A percentile compares a stretch with the other conserved stretches of the same genome.
These are phyloP conservation scores for Sclerotinia subarctica DNA, from an alignment of 2,329 filamentous ascomycete genomes.

Conservation along the genomic window DNA sequence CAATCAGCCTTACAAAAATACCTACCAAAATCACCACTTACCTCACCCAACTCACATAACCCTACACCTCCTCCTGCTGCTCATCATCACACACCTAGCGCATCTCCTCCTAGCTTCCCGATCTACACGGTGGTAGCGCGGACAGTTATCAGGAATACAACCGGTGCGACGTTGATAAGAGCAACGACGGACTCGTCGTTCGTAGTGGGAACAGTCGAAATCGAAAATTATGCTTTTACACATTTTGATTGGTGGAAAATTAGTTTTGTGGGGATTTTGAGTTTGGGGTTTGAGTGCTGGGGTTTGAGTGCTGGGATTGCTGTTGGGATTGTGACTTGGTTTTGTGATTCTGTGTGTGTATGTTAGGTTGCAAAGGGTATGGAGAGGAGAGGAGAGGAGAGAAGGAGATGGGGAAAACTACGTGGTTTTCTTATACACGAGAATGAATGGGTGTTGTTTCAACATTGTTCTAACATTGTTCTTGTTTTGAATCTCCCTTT, in stretches of 20 bases:
- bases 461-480: neutral
- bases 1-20: too few relatives aligned
- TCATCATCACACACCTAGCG: neutral
- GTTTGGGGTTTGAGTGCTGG: neutral
- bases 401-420: too few relatives aligned
- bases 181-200: neutral
- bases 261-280: neutral
- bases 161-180: neutral
- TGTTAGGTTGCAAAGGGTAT: neutral
- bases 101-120: neutral
- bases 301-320: neutral
- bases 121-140: neutral
- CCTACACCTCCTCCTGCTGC: neutral
- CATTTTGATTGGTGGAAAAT: neutral
- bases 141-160: neutral
- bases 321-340: neutral
- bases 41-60: neutral
- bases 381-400: neutral
- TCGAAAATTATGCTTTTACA: slow-evolving; percentile 2
- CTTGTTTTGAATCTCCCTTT: neutral
- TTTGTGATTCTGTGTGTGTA: neutral
- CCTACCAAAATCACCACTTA: neutral
- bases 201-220: neutral
- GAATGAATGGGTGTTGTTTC: neutral
- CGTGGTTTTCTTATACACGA: neutral